Evolutionary conservation across 2,329 filamentous ascomycete species (phyloP), one percentile per base, ranked within the genome.

Genomic region (Aspergillus unguis): DNA sequence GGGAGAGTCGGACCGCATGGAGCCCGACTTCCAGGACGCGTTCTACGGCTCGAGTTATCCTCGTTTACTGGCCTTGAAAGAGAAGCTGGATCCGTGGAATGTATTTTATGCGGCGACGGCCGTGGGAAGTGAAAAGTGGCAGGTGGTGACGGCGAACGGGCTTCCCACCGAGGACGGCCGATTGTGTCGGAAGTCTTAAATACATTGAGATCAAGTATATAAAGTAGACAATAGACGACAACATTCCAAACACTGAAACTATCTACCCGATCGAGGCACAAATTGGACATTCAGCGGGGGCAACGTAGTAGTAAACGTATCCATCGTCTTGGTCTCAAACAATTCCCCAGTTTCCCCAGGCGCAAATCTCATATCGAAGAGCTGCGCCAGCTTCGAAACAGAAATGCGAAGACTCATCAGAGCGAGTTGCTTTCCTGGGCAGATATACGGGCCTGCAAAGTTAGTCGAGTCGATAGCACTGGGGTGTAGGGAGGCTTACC

Each of bases 171-270:
- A 35, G 33, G 28, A 53, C 41, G 47, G 50, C 5, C 33, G 33
- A n/a, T 36, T 36, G 33, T 36, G 33, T 44, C 54, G 85, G 85
- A 17, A 17, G 17, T 17, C 17, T 17, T 17, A 17, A 17, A 17
- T 17, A 17, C 17, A 17, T 17, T 17, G 17, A 17, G 17, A 17
- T 17, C 17, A 17, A 17, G 17, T 17, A 17, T 17, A 17, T 17
- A 17, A 17, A 17, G 17, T 17, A 17, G 17, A 17, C 17, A 17
- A 17, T 17, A 17, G 17, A 17, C 17, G 17, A 17, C 17, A 17
- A 17, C 17, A 17, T 17, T 17, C 17, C 17, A 17, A 17, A 17
- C 17, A 17, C 17, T 17, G 17, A 17, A 17, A 17, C 17, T 17
- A 17, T 17, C 17, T 17, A 17, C 17, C 17, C 17, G 6, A 40